Evolutionary conservation across 768 basidiomycete genomes (phyloP).

Genomic region (Strobilomyces dryophilus): DNA sequence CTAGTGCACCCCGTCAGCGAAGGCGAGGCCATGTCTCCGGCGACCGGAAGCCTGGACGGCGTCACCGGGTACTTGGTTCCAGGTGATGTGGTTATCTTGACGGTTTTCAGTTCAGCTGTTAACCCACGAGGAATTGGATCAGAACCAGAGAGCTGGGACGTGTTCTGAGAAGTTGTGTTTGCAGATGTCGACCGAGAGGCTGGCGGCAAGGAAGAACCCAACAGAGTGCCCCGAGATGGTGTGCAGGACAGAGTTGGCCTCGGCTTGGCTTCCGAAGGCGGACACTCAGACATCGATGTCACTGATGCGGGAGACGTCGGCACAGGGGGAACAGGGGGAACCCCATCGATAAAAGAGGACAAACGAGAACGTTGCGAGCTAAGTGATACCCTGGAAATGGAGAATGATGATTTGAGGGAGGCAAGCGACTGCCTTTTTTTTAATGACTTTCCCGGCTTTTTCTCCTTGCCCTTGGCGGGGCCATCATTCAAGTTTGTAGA

Average conservation of each 20-base stretch:
- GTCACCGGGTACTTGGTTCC: not conserved
- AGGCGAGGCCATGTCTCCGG: constrained; percentile 1
- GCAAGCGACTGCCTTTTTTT: constrained; percentile 29
- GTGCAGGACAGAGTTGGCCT: constrained; percentile 15
- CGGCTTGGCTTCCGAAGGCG: not conserved
- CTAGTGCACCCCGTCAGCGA: constrained; percentile 7
- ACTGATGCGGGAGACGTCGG: constrained; percentile 24
- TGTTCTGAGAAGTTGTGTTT: constrained; percentile 18
- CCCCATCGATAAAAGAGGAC: constrained; percentile 18
- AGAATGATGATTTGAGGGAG: constrained; percentile 29
- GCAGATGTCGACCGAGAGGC: constrained; percentile 27
- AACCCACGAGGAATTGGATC: constrained; percentile 7
- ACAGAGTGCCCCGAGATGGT: constrained; percentile 16
- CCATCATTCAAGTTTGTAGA: constrained; percentile 12
- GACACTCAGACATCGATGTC: not conserved
- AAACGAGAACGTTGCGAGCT: constrained; percentile 21
- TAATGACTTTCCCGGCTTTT: constrained; percentile 16
- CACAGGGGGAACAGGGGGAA: constrained; percentile 28
- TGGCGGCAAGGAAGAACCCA: constrained; percentile 15
- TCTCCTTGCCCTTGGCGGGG: constrained; percentile 16
- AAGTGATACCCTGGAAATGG: constrained; percentile 27
- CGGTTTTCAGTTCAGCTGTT: constrained; percentile 22
- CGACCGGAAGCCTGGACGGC: constrained; percentile 16
- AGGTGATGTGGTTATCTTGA: constrained; percentile 8
- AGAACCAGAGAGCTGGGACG: constrained; percentile 20